Evolutionary conservation across 169 alveolate genomes (phyloP).

Genomic region (Neospora caninum): DNA sequence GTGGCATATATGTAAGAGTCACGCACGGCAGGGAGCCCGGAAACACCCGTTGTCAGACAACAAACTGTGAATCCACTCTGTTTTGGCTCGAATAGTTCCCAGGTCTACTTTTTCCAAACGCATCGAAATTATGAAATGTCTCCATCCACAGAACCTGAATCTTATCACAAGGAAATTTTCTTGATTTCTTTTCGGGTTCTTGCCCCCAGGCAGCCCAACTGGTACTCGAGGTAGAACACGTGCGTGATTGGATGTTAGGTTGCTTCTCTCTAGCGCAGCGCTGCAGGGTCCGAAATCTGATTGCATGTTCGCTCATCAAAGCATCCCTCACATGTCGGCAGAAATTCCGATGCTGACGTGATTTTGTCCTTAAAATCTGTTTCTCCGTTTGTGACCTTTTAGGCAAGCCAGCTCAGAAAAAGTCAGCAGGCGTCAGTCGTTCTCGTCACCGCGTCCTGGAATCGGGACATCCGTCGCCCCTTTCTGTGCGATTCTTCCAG

Average conservation of each 20-base stretch:
- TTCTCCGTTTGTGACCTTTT: conserved; percentile 70
- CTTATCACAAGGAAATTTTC: no score
- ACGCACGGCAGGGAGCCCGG: not conserved
- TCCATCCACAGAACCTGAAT: no score
- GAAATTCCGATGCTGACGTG: not conserved
- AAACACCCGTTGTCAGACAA: no score
- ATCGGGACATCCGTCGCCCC: conserved; percentile 99
- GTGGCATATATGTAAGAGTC: no score
- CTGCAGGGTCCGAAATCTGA: not conserved
- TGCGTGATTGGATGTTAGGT: not conserved
- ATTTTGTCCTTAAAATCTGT: not conserved
- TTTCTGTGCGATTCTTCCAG: conserved; percentile 80
- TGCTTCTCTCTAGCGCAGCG: not conserved
- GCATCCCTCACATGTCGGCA: not conserved
- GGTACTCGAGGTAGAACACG: not conserved
- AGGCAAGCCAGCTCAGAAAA: conserved; percentile 91
- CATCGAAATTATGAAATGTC: no score
- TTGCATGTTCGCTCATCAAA: not conserved
- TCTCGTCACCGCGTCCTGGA: conserved; percentile 89
- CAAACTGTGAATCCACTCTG: no score
- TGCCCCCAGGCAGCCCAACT: no score
- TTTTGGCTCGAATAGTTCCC: no score
- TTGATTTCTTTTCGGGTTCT: no score
- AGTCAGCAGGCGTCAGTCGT: conserved; percentile 83
- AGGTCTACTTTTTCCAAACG: no score